Conservation (phyloP, 306 rosid genomes). For the Hippophae gyantsensis region DNA sequence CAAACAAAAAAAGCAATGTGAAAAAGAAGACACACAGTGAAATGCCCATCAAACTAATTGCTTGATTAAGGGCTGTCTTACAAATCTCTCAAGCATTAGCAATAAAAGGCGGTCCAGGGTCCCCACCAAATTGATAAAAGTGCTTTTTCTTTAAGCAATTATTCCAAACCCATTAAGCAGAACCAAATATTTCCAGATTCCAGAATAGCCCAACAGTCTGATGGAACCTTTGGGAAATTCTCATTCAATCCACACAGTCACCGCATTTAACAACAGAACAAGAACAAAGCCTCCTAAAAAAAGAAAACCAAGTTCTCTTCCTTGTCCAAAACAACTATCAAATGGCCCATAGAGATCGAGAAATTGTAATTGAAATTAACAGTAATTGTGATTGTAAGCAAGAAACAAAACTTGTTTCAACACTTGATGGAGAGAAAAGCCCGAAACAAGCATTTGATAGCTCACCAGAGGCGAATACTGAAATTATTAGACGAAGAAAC, state of each 20-base stretch:
- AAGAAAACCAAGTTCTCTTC: neutral
- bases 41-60: no score
- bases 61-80: no score
- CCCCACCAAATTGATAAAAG: no score
- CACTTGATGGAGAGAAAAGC: neutral
- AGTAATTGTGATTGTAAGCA: neutral
- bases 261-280: neutral
- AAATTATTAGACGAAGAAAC: conserved; percentile 8
- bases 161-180: no score
- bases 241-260: neutral
- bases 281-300: neutral
- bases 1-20: no score
- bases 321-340: neutral
- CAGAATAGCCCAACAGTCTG: no score
- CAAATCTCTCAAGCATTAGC: no score
- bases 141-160: no score
- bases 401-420: conserved; percentile 1
- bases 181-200: no score
- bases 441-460: neutral
- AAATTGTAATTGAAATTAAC: conserved; percentile 11
- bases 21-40: no score
- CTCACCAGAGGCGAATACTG: conserved; percentile 2
- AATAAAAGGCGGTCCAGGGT: no score
- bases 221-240: no score
- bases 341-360: conserved; percentile 23